phyloP scores from a whole-genome alignment of 1,284 basidiomycete genomes.

The Trametes hirsuta region DNA sequence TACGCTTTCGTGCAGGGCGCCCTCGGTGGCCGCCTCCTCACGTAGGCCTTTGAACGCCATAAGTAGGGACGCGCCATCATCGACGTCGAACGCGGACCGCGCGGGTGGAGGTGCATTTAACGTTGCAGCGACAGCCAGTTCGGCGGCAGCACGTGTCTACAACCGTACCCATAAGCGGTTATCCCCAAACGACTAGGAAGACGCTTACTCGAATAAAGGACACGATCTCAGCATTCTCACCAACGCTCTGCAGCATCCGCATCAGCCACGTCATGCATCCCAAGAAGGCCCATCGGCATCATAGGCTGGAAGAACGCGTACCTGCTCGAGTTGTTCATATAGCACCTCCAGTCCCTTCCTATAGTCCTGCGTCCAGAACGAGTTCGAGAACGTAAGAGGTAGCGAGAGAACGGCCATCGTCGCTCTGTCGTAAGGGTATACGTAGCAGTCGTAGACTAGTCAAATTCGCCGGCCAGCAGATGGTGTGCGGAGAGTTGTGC shows the following conservation, averaged over 20 bases:
- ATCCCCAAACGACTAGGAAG: background rate
- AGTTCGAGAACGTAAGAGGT: conserved; percentile 84
- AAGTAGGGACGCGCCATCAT: conserved; percentile 80
- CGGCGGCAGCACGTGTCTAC: conserved; percentile 68
- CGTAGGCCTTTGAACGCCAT: conserved; percentile 81
- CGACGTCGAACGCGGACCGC: conserved; percentile 69
- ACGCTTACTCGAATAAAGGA: conserved; percentile 78
- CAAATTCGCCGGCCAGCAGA: conserved; percentile 5
- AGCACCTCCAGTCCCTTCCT: conserved; percentile 79
- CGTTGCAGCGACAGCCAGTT: conserved; percentile 60
- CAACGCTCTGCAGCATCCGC: conserved; percentile 54
- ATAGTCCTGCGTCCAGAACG: conserved; percentile 92
- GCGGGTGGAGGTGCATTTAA: conserved; percentile 56
- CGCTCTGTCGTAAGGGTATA: conserved; percentile 1
- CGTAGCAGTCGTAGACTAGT: background rate
- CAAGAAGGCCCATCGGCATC: background rate
- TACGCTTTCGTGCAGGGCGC: conserved; percentile 64
- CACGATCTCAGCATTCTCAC: conserved; percentile 82
- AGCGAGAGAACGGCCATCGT: conserved; percentile 84
- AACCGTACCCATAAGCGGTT: background rate
- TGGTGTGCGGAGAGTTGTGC: background rate
- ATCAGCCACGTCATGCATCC: conserved; percentile 3
- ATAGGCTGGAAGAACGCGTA: conserved; percentile 35
- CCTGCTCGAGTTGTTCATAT: conserved; percentile 80
- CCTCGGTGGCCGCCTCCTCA: conserved; percentile 67